Base-by-base conservation (phyloP, 257 asterid species). In the Vinca minor region DNA sequence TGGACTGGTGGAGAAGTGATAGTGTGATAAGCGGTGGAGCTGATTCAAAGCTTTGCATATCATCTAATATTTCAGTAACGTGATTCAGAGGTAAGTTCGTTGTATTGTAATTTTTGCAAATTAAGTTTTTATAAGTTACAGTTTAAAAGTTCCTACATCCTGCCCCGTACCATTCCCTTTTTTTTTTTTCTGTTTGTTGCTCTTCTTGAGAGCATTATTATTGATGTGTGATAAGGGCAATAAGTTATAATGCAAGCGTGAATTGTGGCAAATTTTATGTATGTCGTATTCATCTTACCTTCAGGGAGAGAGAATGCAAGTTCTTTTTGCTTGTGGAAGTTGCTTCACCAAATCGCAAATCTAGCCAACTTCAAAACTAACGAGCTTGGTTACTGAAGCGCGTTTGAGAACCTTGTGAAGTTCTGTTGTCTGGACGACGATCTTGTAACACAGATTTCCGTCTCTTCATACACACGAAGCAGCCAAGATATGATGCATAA, bases 1-100 rank as follows among this genome's bases (percentile, higher is more conserved):
- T 81, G 28, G 99, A 84, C 64, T 93, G 99, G 99, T 93, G 99
- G 99, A 84, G 64, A 80, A 76, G 74, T 34, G 84, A 87, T 53
- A 75, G 86, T 60, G 84, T 93, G 50, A 60, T 93, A 65, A 89
- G 96, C 54, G 99, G 99, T 29, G 96, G 99, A 23, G 94, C 71
- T 6, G 99, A 89, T 79, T 77, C 95, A 3, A 85, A 79, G 78
- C 99, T 93, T 71, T 75, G 87, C 82, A 81, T 84, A 68, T 87
- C 95, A 63, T 84, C 95, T 25, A 87, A 84, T 70, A 72, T 88
- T 71, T 74, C 87, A 61, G 83, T 85, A 69, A 64, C 73, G 74
- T 85, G 84, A 86, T 61, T 50, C 48, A 8, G 20, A 38, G 83
- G 79, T 75, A 78, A 55, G 54, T 50, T 59, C 9, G 39, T 46